These are phyloP conservation scores for Acanthamoeba divionensis DNA, from an alignment of 208 protist species.

Conservation along the genomic window DNA sequence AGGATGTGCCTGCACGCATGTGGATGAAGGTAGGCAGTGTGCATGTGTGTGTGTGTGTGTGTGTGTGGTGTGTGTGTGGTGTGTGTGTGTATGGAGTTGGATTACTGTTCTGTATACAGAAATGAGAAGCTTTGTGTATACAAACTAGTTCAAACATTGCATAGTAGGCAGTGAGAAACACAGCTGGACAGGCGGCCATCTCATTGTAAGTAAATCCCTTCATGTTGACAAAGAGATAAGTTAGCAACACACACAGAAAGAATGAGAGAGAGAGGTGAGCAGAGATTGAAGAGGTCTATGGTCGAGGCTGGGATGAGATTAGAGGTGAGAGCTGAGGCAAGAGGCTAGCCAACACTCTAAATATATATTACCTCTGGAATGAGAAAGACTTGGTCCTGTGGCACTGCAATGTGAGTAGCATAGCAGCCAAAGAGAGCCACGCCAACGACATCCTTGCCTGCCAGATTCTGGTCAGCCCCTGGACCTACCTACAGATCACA, in stretches of 20 bases:
- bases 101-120: too few relatives aligned
- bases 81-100: too few relatives aligned
- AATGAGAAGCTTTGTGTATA: too few relatives aligned
- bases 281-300: too few relatives aligned
- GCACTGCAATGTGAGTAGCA: neutral
- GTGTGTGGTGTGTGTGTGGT: too few relatives aligned
- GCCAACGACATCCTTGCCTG: neutral
- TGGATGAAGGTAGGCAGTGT: neutral
- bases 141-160: conserved; percentile 16
- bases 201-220: neutral
- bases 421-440: neutral
- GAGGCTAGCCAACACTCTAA: too few relatives aligned
- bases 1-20: neutral
- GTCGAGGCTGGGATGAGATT: too few relatives aligned
- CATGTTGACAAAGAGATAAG: neutral
- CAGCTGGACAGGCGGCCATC: neutral
- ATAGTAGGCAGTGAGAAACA: conserved; percentile 27
- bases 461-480: too few relatives aligned
- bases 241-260: neutral
- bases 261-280: neutral
- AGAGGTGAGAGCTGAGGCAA: too few relatives aligned
- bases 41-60: neutral
- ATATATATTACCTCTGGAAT: too few relatives aligned
- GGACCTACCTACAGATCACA: too few relatives aligned
- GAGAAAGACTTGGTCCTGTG: conserved; percentile 11